Percentiles rank a stretch among this genome's conserved stretches.
Evolutionary conservation across 2,329 filamentous ascomycete genomes (phyloP).

Genomic region (Aspergillus sp.): DNA sequence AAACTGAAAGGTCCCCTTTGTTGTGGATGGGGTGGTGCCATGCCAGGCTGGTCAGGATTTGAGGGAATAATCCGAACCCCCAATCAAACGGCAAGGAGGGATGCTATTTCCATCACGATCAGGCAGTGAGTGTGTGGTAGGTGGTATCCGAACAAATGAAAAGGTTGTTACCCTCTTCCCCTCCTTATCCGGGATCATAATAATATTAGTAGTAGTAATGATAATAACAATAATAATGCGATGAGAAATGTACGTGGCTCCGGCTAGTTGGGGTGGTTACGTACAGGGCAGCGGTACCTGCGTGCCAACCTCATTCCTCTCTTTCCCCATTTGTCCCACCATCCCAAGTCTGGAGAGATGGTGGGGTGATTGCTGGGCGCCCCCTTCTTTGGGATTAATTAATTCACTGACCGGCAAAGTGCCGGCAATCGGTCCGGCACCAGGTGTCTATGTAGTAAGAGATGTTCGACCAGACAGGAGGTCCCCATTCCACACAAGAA

Average conservation of each 20-base stretch:
- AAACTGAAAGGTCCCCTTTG: neutral
- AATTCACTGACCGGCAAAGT: constrained; percentile 4
- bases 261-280: constrained; percentile 5
- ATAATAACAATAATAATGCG: neutral
- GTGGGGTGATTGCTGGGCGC: constrained; percentile 12
- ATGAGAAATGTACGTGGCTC: neutral
- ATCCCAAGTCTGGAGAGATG: constrained; percentile 16
- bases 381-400: neutral
- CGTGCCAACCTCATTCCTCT: constrained; percentile 17
- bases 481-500: neutral
- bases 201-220: too few species aligned
- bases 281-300: constrained; percentile 23
- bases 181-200: too few species aligned
- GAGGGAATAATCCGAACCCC: neutral
- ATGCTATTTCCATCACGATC: neutral
- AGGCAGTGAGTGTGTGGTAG: too few species aligned
- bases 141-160: too few species aligned
- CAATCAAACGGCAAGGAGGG: neutral
- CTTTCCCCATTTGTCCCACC: constrained; percentile 20
- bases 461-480: neutral
- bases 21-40: neutral
- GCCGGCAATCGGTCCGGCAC: constrained; percentile 23
- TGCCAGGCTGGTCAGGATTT: neutral
- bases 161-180: too few species aligned
- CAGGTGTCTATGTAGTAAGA: neutral